phyloP scores from a whole-genome alignment of 352 stramenopile genomes.

The Nothophytophthora sp. region DNA sequence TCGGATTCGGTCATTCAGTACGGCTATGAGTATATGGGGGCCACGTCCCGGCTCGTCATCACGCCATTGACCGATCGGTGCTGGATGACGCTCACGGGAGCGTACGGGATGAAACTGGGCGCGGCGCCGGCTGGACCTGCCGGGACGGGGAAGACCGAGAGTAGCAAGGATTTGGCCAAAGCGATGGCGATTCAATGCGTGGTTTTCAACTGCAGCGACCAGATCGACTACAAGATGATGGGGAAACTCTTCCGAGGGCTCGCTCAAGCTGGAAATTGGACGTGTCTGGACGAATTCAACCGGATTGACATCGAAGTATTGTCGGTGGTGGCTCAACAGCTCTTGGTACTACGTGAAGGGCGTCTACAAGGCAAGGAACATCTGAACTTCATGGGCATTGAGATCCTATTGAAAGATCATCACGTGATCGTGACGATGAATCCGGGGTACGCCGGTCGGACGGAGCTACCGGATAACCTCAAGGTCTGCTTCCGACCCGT shows the following conservation, averaged over 20 bases:
- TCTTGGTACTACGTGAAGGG: constrained; percentile 76
- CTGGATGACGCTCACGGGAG: constrained; percentile 96
- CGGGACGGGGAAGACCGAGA: constrained; percentile 97
- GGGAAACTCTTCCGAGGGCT: constrained; percentile 95
- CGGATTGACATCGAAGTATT: constrained; percentile 95
- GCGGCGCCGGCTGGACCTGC: constrained; percentile 92
- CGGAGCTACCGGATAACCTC: constrained; percentile 96
- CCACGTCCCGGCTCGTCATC: constrained; percentile 87
- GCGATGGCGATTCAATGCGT: constrained; percentile 94
- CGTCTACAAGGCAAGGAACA: constrained; percentile 82
- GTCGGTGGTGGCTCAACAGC: constrained; percentile 93
- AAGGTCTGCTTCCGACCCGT: constrained; percentile 96
- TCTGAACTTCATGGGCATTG: constrained; percentile 97
- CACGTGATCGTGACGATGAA: constrained; percentile 99
- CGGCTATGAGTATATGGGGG: constrained; percentile 96
- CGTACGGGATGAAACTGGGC: constrained; percentile 93
- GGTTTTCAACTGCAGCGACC: constrained; percentile 96
- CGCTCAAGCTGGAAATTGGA: constrained; percentile 90
- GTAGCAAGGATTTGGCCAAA: constrained; percentile 95
- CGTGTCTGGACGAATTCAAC: constrained; percentile 95
- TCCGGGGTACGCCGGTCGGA: constrained; percentile 94
- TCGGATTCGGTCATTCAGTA: constrained; percentile 90
- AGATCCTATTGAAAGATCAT: constrained; percentile 95
- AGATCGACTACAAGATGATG: constrained; percentile 98
- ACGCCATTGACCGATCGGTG: constrained; percentile 93